Conservation (phyloP, 306 rosid species). For the Inga laurina region DNA sequence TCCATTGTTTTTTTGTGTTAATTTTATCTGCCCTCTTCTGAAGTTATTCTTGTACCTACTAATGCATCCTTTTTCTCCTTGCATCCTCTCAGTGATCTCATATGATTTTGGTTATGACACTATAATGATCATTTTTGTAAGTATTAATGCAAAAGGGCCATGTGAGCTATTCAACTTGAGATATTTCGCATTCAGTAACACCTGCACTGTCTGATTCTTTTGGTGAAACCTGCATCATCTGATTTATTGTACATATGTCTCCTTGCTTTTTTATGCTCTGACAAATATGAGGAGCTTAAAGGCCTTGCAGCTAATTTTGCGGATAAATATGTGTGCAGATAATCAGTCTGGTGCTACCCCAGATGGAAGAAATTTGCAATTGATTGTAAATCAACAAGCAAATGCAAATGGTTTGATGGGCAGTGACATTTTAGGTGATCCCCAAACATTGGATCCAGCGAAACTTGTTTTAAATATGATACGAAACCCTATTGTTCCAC, state of each 20-base stretch:
- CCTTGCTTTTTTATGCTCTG: constrained; percentile 19
- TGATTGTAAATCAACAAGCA: constrained; percentile 24
- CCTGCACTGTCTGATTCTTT: too few species aligned
- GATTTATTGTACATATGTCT: constrained; percentile 5
- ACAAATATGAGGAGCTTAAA: not conserved
- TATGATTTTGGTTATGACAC: not conserved
- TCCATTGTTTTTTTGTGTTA: not conserved
- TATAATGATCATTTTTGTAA: constrained; percentile 2
- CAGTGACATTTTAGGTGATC: constrained; percentile 33
- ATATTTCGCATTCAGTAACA: not conserved
- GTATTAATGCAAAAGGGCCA: constrained; percentile 9
- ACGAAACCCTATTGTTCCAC: constrained; percentile 29
- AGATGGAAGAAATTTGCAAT: constrained; percentile 30
- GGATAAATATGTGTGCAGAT: constrained; percentile 5
- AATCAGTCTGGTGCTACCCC: constrained; percentile 25
- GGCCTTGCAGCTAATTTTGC: not conserved
- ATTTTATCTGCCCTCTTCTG: not conserved
- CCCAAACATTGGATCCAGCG: constrained; percentile 49
- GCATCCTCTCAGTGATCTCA: not conserved
- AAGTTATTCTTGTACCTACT: not conserved
- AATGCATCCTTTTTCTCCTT: not conserved
- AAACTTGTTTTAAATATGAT: constrained; percentile 52
- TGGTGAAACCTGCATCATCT: not conserved
- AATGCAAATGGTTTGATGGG: constrained; percentile 20
- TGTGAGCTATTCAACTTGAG: not conserved